Evolutionary conservation across 2,329 filamentous ascomycete genomes (phyloP), one percentile per base, ranked within the genome.

Genomic region (Neurospora crassa): DNA sequence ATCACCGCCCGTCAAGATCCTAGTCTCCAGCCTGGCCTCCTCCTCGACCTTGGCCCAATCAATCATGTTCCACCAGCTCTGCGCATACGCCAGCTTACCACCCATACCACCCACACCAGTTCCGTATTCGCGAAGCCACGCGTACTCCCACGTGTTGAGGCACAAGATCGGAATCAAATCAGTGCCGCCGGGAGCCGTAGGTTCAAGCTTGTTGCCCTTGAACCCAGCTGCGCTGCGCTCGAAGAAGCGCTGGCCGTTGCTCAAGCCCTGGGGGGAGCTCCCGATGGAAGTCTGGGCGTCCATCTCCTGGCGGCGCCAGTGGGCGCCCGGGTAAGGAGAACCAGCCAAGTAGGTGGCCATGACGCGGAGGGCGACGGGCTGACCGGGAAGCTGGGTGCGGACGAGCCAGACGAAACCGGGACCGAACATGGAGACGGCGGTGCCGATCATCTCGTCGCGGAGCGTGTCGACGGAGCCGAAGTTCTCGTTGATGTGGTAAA

Each of bases 351-450:
- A 99, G 71, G 96, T 99, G 76, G 89, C 87, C 72, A 99, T 86
- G 78, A 99, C 87, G 77, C 90, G 89, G 83, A 85, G 86, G n/a
- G 72, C 47, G 70, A 72, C 68, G 43, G 73, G 68, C 45, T 75
- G 69, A 47, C 73, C 74, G 63, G 72, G 71, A 45, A 73, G 72
- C 76, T 84, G 84, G 79, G 76, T 77, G 72, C 89, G 88, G 78
- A 97, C 92, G 73, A 99, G 90, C 96, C 96, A 99, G 79, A 98
- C 92, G 83, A 96, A 98, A 75, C 96, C 96, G 0, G 95, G 94
- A 70, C 95, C 96, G 83, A 99, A 98, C 94, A 98, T 97, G 83
- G 90, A 88, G 75, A 89, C 86, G 72, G 95, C 95, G 53, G 91
- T 96, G 74, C 90, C 84, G 78, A 96, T 82, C 81, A 99, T 90